Base-by-base conservation (phyloP, 371 early-diverging fungal genomes). In the Saksenaea vasiformis region DNA sequence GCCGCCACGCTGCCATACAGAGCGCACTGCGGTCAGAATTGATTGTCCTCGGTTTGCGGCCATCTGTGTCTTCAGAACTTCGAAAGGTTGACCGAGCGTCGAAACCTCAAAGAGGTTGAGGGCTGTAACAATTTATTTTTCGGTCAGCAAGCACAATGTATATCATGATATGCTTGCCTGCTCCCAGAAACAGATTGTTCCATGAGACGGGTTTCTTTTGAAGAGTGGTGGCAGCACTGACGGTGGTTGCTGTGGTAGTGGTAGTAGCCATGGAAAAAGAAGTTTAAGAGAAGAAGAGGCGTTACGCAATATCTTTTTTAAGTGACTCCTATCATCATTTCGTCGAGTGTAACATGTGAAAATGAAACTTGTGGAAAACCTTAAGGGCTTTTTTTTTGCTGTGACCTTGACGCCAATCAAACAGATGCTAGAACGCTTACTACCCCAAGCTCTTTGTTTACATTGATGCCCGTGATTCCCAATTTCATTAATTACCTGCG, bases 71-170 rank as follows among this genome's bases (percentile, higher is more conserved):
- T 95, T 95, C 60, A 93, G 70, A 31, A 95, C 95, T 75, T 95
- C 95, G 70, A 95, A 95, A 56, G 95, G 95, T 75, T 95, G 95
- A 34, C 95, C 95, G 26, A 93, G 84, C 1, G 94, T 93, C 14
- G 94, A 90, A 34, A 92, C 91, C 73, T 94, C 95, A 68, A 94
- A 92, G 71, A 90, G 74, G 76, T 91, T 90, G 67, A 93, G 59
- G 41, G 66, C 83, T 82, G 41, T 8, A 61, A 1, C 13, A 26
- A 36, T 36, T 24, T 17, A 59, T 44, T 28, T 39, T 56, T 47
- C 19, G 27, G 43, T 44, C 28, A 36, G 28, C 51, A 35, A 17
- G 37, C 22, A 31, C 17, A 38, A 5, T 14, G 31, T 2, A 11
- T 22, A 31, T 24, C 36, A 64, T 39, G 34, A n/a, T 57, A 51